Conservation (phyloP, 129 eudicot species). For the Glebionis coronaria region DNA sequence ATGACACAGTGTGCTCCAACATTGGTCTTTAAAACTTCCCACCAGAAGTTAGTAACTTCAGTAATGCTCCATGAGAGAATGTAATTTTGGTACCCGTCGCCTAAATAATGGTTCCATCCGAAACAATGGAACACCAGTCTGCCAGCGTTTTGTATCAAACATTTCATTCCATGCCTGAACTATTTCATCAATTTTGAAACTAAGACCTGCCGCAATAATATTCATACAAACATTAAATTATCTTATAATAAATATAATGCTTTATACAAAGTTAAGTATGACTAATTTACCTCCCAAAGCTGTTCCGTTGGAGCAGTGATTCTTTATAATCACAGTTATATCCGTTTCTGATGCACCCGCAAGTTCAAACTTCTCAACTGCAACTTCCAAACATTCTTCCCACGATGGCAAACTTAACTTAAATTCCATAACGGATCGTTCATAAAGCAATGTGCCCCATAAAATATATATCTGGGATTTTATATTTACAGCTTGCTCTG, state of each 20-base stretch:
- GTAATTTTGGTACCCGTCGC: conserved; percentile 67
- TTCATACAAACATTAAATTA: conserved; percentile 1
- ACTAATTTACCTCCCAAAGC: conserved; percentile 59
- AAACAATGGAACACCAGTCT: conserved; percentile 62
- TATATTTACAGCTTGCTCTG: conserved; percentile 55
- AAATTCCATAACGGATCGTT: conserved; percentile 82
- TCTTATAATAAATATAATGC: background rate
- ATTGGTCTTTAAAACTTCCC: no score
- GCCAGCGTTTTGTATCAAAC: conserved; percentile 97
- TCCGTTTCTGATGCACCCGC: conserved; percentile 86
- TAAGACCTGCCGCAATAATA: conserved; percentile 36
- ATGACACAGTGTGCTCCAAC: no score
- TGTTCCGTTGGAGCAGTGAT: conserved; percentile 78
- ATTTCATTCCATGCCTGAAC: conserved; percentile 98
- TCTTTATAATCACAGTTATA: conserved; percentile 86
- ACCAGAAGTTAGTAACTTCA: conserved; percentile 16
- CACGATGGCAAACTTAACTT: conserved; percentile 71
- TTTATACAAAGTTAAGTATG: background rate
- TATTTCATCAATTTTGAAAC: conserved; percentile 86
- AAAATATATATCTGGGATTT: conserved; percentile 78
- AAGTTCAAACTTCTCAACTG: conserved; percentile 90
- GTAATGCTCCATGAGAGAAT: conserved; percentile 61
- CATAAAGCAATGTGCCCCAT: conserved; percentile 94
- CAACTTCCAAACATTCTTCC: conserved; percentile 97
- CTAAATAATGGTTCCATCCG: conserved; percentile 82